phyloP scores from a whole-genome alignment of 208 protist species.

The Crithidia mellificae region DNA sequence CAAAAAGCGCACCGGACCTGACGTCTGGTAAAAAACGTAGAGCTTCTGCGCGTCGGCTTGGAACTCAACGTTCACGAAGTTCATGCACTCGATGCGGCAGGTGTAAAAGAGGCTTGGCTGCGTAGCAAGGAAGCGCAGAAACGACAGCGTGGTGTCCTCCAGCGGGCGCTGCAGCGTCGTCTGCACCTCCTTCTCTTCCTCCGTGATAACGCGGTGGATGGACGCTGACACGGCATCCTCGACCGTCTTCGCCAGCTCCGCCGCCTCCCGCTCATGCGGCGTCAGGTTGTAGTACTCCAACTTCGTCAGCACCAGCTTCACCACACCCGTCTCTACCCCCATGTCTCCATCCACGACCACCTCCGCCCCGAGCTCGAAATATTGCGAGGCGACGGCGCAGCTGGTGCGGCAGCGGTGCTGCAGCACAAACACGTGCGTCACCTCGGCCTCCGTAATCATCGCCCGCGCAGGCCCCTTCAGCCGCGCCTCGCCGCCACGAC shows the following conservation, averaged over 20 bases:
- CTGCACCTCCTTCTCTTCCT: slow-evolving; percentile 23
- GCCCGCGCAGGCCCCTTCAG: no score
- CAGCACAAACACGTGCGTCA: slow-evolving; percentile 57
- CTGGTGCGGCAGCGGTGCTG: slow-evolving; percentile 52
- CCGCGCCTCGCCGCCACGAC: neutral
- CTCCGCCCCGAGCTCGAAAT: slow-evolving; percentile 38
- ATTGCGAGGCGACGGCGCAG: slow-evolving; percentile 28
- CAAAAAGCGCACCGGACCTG: slow-evolving; percentile 53
- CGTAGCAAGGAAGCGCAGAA: slow-evolving; percentile 31
- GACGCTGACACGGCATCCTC: slow-evolving; percentile 26
- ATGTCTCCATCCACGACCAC: slow-evolving; percentile 81
- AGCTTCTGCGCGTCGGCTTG: slow-evolving; percentile 81
- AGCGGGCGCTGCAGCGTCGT: slow-evolving; percentile 25
- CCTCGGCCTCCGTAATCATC: slow-evolving; percentile 19
- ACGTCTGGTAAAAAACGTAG: slow-evolving; percentile 69
- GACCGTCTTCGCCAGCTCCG: slow-evolving; percentile 29
- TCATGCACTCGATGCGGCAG: slow-evolving; percentile 66
- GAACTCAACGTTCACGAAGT: slow-evolving; percentile 72
- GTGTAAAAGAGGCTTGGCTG: slow-evolving; percentile 38
- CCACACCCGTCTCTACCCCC: slow-evolving; percentile 71
- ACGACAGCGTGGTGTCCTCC: slow-evolving; percentile 38
- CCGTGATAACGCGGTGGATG: slow-evolving; percentile 37
- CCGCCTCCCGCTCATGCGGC: slow-evolving; percentile 14
- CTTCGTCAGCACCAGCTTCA: slow-evolving; percentile 32
- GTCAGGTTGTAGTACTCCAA: slow-evolving; percentile 40